Base-by-base conservation (phyloP, 148 eudicot genomes). In the Persicaria maculosa region DNA sequence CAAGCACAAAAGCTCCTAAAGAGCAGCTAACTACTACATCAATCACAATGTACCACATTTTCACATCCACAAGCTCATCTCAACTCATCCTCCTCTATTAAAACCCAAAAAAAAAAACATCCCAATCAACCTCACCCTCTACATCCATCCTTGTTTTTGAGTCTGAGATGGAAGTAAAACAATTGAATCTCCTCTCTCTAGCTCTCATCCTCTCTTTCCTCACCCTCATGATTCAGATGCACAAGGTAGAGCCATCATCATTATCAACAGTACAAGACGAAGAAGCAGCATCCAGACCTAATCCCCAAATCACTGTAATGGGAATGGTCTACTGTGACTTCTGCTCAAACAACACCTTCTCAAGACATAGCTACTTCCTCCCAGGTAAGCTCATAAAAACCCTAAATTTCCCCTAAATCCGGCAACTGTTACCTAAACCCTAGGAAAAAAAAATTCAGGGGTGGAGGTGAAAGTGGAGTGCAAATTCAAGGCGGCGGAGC, bases 301-400 rank as follows among this genome's bases (percentile, higher is more conserved):
- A 68, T 17, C 86, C 97, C 25, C 88, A 87, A 72, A 93, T 93
- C 80, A 89, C 91, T 50, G 95, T 93, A 50, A 85, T 88, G 86
- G 98, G 98, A 44, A 81, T 84, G 59, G 98, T 92, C 44, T 95
- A 95, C 83, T 95, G 99, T 76, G 99, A 95, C 72, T 77, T 85
- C 81, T 95, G 99, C 88, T 86, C 91, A 77, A 90, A 90, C 59
- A 88, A 92, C 83, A 76, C 88, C 83, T 95, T 95, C 85, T 88
- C 97, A 68, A 79, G 76, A 47, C 89, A 92, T 83, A 95, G 97
- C 90, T 95, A 90, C 91, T 95, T 92, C 83, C 67, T 92, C 53
- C 88, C 97, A 84, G 98, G 98, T 87, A 55, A 47, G 70, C 7
- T 22, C 22, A 67, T 67, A 22, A 2, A 22, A 44, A 36, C 14